Evolutionary conservation across 2,329 filamentous ascomycete species (phyloP).

Genomic region (Furcasterigmium sp.): DNA sequence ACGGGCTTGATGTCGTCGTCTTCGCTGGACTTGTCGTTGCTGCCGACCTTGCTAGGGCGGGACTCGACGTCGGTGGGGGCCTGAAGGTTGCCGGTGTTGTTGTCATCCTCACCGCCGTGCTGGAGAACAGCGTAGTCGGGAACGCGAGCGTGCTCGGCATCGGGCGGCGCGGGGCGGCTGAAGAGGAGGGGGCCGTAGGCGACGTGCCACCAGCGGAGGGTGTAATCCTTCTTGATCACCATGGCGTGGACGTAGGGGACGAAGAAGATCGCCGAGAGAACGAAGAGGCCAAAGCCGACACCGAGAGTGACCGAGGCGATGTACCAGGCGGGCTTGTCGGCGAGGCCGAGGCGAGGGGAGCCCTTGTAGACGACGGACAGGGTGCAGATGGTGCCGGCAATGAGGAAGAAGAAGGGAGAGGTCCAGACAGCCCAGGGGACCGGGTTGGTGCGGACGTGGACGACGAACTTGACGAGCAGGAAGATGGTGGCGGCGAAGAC

Average conservation of each 20-base stretch:
- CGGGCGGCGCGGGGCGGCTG: slow-evolving; percentile 49
- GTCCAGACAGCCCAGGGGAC: slow-evolving; percentile 68
- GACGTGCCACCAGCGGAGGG: slow-evolving; percentile 58
- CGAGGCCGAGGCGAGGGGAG: slow-evolving; percentile 60
- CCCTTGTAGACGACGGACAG: slow-evolving; percentile 79
- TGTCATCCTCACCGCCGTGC: slow-evolving; percentile 47
- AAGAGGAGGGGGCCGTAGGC: slow-evolving; percentile 60
- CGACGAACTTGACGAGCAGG: slow-evolving; percentile 64
- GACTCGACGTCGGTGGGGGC: slow-evolving; percentile 18
- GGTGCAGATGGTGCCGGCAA: slow-evolving; percentile 69
- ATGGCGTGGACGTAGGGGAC: slow-evolving; percentile 63
- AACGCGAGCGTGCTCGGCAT: slow-evolving; percentile 54
- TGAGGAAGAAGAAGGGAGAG: slow-evolving; percentile 72
- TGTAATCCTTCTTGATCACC: slow-evolving; percentile 64
- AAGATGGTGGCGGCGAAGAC: slow-evolving; percentile 65
- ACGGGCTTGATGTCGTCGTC: slow-evolving; percentile 35
- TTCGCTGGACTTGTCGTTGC: slow-evolving; percentile 25
- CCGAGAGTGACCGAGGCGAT: slow-evolving; percentile 63
- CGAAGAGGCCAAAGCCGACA: slow-evolving; percentile 51
- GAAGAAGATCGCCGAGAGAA: slow-evolving; percentile 65
- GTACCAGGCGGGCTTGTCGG: slow-evolving; percentile 62
- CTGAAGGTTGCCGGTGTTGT: slow-evolving; percentile 14
- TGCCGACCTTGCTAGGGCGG: slow-evolving; percentile 12
- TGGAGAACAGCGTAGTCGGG: slow-evolving; percentile 77
- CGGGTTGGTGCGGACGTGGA: slow-evolving; percentile 67